Evolutionary conservation across 768 basidiomycete genomes (phyloP), one percentile per base, ranked within the genome.

Genomic region (Termitomyces sp.): DNA sequence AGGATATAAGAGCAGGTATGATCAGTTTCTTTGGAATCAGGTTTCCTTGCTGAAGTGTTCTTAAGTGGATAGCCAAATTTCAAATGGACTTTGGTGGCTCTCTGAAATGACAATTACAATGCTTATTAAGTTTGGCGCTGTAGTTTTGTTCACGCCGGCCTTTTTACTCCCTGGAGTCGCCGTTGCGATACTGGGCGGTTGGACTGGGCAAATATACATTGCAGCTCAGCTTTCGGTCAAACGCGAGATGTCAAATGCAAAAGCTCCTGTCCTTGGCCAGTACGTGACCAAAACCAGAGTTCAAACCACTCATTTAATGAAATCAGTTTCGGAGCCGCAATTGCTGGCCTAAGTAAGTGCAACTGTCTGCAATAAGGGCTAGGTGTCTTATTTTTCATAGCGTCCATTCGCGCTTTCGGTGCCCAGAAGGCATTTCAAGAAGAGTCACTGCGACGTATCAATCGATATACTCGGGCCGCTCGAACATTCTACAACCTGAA

Each of bases 321-420:
- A 16, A 32, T 14, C 12, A 68, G 73, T 67, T 72, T 84, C 68
- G 75, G 81, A 51, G 76, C 86, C 62, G 76, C 86, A 1, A 80
- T 90, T 37, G 69, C 77, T 58, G 87, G 87, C 7, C 63, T 86
- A 34, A 70, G 78, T 79, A 69, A 48, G 74, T 60, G 26, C 13
- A 37, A 20, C 16, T 18, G 43, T 27, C 16, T 32, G 31, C 49
- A 14, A 20, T 43, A 12, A 34, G n/a, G 39, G 43, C 46, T 9
- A 34, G 16, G 46, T 61, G 42, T 32, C 32, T 51, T 20, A 43
- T 36, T 32, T 16, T 42, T 14, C 14, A 26, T 50, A 80, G 80
- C 70, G 20, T 79, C 85, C 8, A 83, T 90, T 56, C 77, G 87
- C 24, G 88, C 88, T 0, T 90, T 85, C 65, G 81, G 82, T 4